Evolutionary conservation across 108 stramenopile species (phyloP), one percentile per base, ranked within the genome.

Genomic region (Nitzschia inconspicua): DNA sequence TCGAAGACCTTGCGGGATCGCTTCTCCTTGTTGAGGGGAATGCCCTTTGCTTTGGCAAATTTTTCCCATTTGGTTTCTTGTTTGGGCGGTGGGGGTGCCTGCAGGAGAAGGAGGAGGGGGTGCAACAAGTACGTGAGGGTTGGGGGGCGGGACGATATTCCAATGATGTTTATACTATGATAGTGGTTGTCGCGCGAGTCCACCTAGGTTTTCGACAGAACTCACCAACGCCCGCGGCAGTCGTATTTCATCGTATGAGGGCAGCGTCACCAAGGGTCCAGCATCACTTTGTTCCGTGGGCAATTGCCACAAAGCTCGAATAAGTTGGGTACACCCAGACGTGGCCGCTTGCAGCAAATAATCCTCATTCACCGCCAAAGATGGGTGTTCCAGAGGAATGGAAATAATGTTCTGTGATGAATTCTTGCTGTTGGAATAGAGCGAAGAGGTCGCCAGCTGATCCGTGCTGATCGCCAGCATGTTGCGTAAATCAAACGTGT

Each of bases 1-100:
- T 95, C 94, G 69, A 76, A 95, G 36, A 88, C 90, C 76, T 95
- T 95, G 18, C 87, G 81, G 9, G 87, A 89, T 32, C 86, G 83
- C 73, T 95, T 95, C 47, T 80, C 73, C 49, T 90, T 86, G 61
- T 87, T 84, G 64, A 76, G 57, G 34, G 86, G 75, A 55, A 94
- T 90, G 39, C 89, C 93, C 37, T 86, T 76, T 47, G 81, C 67
- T 49, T 88, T 80, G 32, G 90, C 90, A 63, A 95, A 95, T 66
- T 90, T 73, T 61, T 91, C 89, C 94, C 94, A 95, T 70, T 86
- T 89, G 39, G 94, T 92, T 43, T 80, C 80, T 69, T 82, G 52
- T 63, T 95, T 95, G 26, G 78, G 86, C 27, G 80, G 78, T n/a
- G 94, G 94, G 16, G 88, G 88, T 54, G 88, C 86, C 88, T 88